Conservation (phyloP, 441 rosid genomes). For the Rhodomyrtus psidioides region DNA sequence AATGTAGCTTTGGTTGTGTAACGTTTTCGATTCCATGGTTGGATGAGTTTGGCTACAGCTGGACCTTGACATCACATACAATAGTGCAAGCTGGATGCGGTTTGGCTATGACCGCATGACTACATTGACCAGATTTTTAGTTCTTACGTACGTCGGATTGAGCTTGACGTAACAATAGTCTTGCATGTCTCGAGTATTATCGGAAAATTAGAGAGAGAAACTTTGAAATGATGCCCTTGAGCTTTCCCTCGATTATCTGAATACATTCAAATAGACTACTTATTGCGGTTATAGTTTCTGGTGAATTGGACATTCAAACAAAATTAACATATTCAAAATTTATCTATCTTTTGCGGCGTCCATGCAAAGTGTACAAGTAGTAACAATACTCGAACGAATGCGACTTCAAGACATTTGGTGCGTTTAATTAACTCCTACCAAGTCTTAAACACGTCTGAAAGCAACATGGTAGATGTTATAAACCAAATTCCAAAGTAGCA, state of each 20-base stretch:
- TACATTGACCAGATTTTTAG: background rate
- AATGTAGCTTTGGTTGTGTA: background rate
- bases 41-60: background rate
- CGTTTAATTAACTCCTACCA: background rate
- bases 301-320: background rate
- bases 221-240: background rate
- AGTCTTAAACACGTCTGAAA: background rate
- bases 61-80: background rate
- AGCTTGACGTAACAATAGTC: background rate
- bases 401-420: background rate
- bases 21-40: background rate
- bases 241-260: background rate
- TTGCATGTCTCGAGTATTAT: background rate
- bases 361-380: background rate
- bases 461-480: background rate
- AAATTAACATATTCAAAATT: background rate
- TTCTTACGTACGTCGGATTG: background rate
- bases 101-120: background rate
- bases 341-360: background rate
- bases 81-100: background rate
- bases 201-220: background rate
- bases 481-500: background rate
- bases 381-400: background rate
- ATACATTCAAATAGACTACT: background rate
- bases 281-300: background rate